Evolutionary conservation across 148 eudicot genomes (phyloP).

Genomic region (Diospyros kaki): DNA sequence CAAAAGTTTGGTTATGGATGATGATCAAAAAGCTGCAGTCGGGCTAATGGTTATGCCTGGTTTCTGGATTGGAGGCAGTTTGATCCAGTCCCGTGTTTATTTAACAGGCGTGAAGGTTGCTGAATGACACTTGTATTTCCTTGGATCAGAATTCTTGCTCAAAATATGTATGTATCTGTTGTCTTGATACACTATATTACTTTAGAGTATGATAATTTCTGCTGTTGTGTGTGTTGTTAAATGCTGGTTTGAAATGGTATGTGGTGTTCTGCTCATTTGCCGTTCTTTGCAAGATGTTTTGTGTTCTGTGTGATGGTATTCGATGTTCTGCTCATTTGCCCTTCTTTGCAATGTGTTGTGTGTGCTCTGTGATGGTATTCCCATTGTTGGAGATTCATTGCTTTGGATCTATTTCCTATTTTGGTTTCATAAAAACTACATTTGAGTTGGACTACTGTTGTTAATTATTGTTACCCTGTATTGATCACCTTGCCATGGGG

Average conservation of each 20-base stretch:
- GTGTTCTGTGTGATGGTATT: neutral
- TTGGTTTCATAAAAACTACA: too few species aligned
- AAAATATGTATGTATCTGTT: slow-evolving; percentile 20
- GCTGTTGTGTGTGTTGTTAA: slow-evolving; percentile 17
- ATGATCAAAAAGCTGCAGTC: slow-evolving; percentile 62
- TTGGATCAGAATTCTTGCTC: neutral
- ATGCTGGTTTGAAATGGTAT: slow-evolving; percentile 15
- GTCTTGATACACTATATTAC: neutral
- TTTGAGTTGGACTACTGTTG: too few species aligned
- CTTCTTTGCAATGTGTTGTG: too few species aligned
- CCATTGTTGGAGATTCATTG: too few species aligned
- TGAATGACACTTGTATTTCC: slow-evolving; percentile 42
- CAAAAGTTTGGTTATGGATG: slow-evolving; percentile 48
- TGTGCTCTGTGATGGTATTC: too few species aligned
- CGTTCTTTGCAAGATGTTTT: neutral
- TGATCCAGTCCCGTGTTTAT: slow-evolving; percentile 76
- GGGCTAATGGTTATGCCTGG: slow-evolving; percentile 98
- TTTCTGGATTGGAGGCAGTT: slow-evolving; percentile 77
- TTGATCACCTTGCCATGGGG: too few species aligned
- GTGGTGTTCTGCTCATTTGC: slow-evolving; percentile 7
- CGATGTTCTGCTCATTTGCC: too few species aligned
- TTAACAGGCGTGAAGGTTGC: slow-evolving; percentile 58
- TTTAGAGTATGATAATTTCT: neutral
- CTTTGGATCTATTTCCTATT: too few species aligned
- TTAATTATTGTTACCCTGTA: too few species aligned